These are phyloP conservation scores for Eutrema yunnanense DNA, from an alignment of 345 rosid genomes.

Conservation along the genomic window DNA sequence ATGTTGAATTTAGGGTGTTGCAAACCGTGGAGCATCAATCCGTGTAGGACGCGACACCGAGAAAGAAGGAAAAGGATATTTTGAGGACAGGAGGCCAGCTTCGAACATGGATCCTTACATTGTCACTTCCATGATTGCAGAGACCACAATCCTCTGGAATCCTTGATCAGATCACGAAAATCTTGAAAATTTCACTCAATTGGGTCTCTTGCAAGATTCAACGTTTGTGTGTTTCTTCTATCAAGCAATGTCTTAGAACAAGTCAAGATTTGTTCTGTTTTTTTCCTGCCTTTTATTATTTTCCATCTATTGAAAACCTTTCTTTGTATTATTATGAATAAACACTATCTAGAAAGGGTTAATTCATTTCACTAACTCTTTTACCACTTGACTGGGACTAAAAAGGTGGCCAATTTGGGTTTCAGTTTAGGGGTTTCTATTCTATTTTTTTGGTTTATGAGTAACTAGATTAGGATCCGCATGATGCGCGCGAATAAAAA, in stretches of 20 bases:
- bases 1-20: conserved; percentile 54
- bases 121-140: conserved; percentile 86
- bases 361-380: neutral
- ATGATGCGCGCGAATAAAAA: no score
- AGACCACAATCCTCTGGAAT: conserved; percentile 68
- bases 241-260: conserved; percentile 2
- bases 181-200: neutral
- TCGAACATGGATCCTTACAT: conserved; percentile 92
- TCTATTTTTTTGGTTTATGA: no score
- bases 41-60: conserved; percentile 81
- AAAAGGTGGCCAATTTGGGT: neutral
- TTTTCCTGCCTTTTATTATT: neutral
- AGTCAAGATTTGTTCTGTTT: conserved; percentile 14
- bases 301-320: neutral
- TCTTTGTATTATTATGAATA: neutral
- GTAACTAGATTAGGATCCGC: no score
- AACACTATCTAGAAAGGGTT: neutral
- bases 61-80: conserved; percentile 71
- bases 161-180: conserved; percentile 27
- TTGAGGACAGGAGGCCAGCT: conserved; percentile 83
- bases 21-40: conserved; percentile 79
- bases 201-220: conserved; percentile 2
- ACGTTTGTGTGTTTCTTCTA: conserved; percentile 12
- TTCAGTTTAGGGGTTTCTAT: neutral
- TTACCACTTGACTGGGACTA: neutral